phyloP scores from a whole-genome alignment of 2,329 filamentous ascomycete species.

The Pyrenophora teres region DNA sequence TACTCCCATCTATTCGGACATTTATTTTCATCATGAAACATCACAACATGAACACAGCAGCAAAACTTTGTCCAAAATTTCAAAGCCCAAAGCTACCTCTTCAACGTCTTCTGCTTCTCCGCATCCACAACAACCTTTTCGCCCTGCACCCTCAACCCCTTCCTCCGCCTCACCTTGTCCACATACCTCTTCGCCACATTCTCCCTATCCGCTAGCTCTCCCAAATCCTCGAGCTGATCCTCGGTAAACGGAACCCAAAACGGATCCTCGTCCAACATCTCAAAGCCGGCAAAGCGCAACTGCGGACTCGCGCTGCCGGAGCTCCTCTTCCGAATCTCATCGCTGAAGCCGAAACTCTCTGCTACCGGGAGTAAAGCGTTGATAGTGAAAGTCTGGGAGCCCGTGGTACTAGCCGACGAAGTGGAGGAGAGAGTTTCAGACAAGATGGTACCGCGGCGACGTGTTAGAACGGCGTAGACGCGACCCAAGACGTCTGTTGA shows the following conservation, averaged over 20 bases:
- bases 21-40: too few species aligned
- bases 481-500: constrained; percentile 92
- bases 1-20: too few species aligned
- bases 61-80: too few species aligned
- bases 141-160: constrained; percentile 80
- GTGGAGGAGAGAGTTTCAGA: constrained; percentile 92
- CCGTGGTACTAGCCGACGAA: constrained; percentile 90
- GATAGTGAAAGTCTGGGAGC: constrained; percentile 96
- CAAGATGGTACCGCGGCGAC: constrained; percentile 85
- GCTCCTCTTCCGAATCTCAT: constrained; percentile 94
- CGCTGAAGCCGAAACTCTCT: constrained; percentile 92
- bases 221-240: constrained; percentile 93
- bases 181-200: constrained; percentile 97
- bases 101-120: constrained; percentile 85
- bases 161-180: constrained; percentile 82
- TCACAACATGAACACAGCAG: too few species aligned
- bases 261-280: constrained; percentile 91
- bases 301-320: constrained; percentile 90
- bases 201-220: constrained; percentile 89
- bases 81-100: constrained; percentile 51
- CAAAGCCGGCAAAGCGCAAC: constrained; percentile 89
- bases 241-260: constrained; percentile 98
- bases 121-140: constrained; percentile 73
- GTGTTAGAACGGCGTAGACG: constrained; percentile 97
- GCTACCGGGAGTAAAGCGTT: constrained; percentile 85